Evolutionary conservation across 179 eudicot genomes (phyloP).

Genomic region (Spinacia oleracea): DNA sequence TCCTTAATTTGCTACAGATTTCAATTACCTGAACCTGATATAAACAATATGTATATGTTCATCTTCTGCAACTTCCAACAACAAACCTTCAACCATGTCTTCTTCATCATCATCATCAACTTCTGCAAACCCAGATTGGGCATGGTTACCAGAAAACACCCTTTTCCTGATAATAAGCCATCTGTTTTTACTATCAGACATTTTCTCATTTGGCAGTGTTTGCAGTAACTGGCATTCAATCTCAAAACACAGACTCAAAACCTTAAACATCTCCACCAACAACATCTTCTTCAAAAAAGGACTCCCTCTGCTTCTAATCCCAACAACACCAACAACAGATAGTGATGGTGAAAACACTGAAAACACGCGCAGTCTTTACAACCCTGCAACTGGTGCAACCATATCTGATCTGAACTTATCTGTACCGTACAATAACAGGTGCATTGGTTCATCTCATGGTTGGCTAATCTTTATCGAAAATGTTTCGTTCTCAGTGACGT

Average conservation of each 20-base stretch:
- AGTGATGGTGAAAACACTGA: not conserved
- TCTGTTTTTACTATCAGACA: not conserved
- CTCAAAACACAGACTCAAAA: not conserved
- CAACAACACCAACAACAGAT: no score
- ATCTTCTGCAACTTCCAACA: no score
- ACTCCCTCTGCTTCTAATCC: slow-evolving; percentile 11
- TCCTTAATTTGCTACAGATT: no score
- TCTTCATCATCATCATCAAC: not conserved
- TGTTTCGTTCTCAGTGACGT: not conserved
- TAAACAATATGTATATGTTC: no score
- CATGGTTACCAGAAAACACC: not conserved
- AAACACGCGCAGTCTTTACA: not conserved
- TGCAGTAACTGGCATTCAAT: not conserved
- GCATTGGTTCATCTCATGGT: slow-evolving; percentile 16
- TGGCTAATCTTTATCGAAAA: slow-evolving; percentile 1
- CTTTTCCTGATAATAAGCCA: not conserved
- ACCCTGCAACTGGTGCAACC: not conserved
- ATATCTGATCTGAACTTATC: not conserved
- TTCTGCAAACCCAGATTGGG: not conserved
- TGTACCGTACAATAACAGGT: slow-evolving; percentile 1
- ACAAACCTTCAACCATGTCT: not conserved
- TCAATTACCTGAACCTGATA: no score
- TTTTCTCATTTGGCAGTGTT: not conserved
- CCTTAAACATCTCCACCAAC: not conserved
- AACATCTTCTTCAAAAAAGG: not conserved